phyloP scores from a whole-genome alignment of 1,284 basidiomycete genomes.

The Sanghuangporus weigelae region DNA sequence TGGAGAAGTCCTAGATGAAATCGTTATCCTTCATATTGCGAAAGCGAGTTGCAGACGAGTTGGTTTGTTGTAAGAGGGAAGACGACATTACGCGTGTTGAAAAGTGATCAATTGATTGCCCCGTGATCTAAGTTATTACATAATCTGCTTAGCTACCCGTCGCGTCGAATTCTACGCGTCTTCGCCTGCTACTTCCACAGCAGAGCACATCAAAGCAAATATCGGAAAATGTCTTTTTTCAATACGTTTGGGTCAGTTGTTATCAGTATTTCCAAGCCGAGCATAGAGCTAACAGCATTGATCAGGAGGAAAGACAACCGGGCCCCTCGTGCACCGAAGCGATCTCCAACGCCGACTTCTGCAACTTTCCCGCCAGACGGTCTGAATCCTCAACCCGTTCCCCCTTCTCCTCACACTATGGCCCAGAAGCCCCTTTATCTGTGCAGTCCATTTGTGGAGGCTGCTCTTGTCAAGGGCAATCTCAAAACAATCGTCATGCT shows the following conservation, averaged over 20 bases:
- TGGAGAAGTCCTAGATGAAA: not conserved
- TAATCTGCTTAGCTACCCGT: no score
- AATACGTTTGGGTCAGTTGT: conserved; percentile 11
- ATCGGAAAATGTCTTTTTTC: conserved; percentile 13
- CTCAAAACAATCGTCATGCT: conserved; percentile 98
- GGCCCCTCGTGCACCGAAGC: conserved; percentile 56
- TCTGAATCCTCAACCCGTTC: conserved; percentile 37
- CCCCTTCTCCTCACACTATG: conserved; percentile 35
- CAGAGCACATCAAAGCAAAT: not conserved
- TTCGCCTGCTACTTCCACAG: not conserved
- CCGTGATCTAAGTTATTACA: not conserved
- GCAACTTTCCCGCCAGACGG: conserved; percentile 47
- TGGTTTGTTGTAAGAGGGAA: no score
- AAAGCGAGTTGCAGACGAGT: not conserved
- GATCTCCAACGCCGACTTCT: conserved; percentile 67
- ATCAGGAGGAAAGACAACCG: conserved; percentile 66
- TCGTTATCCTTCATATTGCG: not conserved
- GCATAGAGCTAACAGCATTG: not conserved
- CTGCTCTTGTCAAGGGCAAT: conserved; percentile 95
- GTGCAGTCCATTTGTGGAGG: conserved; percentile 95
- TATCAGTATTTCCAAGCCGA: conserved; percentile 7
- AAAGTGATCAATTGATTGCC: not conserved
- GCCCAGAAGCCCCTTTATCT: conserved; percentile 74
- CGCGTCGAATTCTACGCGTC: not conserved
- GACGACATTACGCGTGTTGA: not conserved